Evolutionary conservation across 305 asterid genomes (phyloP).

Genomic region (Rubia balearica): DNA sequence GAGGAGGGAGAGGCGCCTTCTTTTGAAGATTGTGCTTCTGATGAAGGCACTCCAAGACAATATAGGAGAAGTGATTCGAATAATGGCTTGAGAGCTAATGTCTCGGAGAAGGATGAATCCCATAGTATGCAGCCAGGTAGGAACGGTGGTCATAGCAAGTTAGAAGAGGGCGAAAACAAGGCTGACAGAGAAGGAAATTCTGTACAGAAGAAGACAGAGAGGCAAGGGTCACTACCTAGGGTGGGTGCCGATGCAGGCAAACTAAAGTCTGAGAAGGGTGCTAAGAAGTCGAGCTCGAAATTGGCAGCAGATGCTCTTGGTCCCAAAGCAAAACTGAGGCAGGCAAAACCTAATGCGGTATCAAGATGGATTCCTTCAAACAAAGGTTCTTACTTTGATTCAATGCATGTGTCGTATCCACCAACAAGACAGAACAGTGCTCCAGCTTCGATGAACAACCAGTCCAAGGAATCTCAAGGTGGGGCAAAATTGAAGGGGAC

Average conservation of each 20-base stretch:
- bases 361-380: conserved; percentile 92
- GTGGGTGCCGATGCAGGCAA: conserved; percentile 32
- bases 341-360: conserved; percentile 71
- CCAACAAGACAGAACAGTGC: conserved; percentile 87
- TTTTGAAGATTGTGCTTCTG: conserved; percentile 77
- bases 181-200: conserved; percentile 32
- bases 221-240: conserved; percentile 43
- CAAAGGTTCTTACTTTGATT: conserved; percentile 86
- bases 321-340: conserved; percentile 49
- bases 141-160: conserved; percentile 25
- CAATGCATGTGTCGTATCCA: conserved; percentile 88
- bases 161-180: conserved; percentile 38
- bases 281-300: conserved; percentile 43
- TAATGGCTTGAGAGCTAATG: conserved; percentile 20
- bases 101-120: conserved; percentile 29
- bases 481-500: conserved; percentile 49
- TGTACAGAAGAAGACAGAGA: conserved; percentile 36
- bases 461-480: conserved; percentile 49
- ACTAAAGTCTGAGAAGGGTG: conserved; percentile 48
- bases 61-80: conserved; percentile 23
- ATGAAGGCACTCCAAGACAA: conserved; percentile 45
- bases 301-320: conserved; percentile 41
- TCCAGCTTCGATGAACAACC: conserved; percentile 55
- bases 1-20: conserved; percentile 57
- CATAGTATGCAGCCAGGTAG: conserved; percentile 24